phyloP scores from a whole-genome alignment of 441 rosid genomes.

The Gossypium armourianum region DNA sequence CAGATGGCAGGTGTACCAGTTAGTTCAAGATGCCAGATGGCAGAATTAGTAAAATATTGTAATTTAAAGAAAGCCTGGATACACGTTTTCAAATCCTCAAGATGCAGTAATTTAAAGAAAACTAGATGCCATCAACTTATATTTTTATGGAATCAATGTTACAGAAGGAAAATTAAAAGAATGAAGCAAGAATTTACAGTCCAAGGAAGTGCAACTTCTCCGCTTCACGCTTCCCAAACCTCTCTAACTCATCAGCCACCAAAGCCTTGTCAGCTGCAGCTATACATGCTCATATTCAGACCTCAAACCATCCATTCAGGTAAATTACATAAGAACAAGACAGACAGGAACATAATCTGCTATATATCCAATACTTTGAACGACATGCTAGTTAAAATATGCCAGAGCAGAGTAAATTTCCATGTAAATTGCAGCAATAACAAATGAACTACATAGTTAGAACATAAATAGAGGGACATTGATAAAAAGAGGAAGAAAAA shows the following conservation, averaged over 20 bases:
- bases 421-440: neutral
- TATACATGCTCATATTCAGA: slow-evolving; percentile 15
- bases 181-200: slow-evolving; percentile 43
- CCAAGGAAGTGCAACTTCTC: slow-evolving; percentile 70
- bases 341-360: neutral
- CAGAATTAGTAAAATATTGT: neutral
- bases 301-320: neutral
- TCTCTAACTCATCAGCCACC: slow-evolving; percentile 50
- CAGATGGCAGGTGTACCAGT: neutral
- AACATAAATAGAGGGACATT: neutral
- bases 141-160: neutral
- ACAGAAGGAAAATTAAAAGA: neutral
- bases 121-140: too few species aligned
- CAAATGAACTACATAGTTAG: neutral
- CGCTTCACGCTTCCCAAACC: slow-evolving; percentile 61
- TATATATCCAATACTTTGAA: neutral
- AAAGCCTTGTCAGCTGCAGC: slow-evolving; percentile 37
- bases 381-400: neutral
- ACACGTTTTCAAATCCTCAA: neutral
- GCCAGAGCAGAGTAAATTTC: neutral
- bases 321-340: neutral
- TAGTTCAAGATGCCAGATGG: neutral
- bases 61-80: neutral
- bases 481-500: neutral
- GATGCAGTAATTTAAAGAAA: neutral